Base-by-base conservation (phyloP, 2,329 filamentous ascomycete species). In the Lachnellula arida region DNA sequence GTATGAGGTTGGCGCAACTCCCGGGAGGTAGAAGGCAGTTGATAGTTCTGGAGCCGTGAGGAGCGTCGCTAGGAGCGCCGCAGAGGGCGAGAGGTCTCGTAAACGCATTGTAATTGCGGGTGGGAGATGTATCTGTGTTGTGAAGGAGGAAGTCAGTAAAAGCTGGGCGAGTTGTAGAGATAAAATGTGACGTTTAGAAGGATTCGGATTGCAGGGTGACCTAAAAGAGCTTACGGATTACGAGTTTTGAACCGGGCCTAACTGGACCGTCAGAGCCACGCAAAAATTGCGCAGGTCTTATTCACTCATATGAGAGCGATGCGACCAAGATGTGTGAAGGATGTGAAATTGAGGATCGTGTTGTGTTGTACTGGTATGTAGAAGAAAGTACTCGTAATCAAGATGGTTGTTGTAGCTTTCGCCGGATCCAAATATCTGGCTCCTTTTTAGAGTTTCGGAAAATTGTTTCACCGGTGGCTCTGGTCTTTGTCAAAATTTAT, bases 1-100 rank as follows among this genome's bases (percentile, higher is more conserved):
- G 78, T 99, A 99, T 55, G 93, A 93, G 44, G 91, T 95, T 22
- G 94, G 94, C 63, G 93, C 92, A 65, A 97, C 91, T 65, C 94
- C 94, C 39, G 93, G 94, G 42, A 99, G 88, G 76, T 99, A 99
- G 77, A 97, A 99, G 54, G 91, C 90, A 2, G 84, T 79, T 14
- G 78, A 74, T 37, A 84, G 70, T 59, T 81, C 77, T 23, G 83
- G 80, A 28, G 59, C 58, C 47, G 76, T 73, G 39, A 85, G 68
- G 47, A 84, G 68, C 25, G 79, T 72, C 46, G 76, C 72, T 22
- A 81, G 68, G 51, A 82, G 74, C 70, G 78, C 71, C 70, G 72
- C 76, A 70, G 77, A 72, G 8, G 68, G 63, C 49, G 62, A 64
- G 6, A 68, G 25, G 37, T 66, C 61, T 61, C 63, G 55, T 60